Evolutionary conservation across 1,139 yeast genomes (phyloP).

Genomic region (Suhomyces panamericanus): DNA sequence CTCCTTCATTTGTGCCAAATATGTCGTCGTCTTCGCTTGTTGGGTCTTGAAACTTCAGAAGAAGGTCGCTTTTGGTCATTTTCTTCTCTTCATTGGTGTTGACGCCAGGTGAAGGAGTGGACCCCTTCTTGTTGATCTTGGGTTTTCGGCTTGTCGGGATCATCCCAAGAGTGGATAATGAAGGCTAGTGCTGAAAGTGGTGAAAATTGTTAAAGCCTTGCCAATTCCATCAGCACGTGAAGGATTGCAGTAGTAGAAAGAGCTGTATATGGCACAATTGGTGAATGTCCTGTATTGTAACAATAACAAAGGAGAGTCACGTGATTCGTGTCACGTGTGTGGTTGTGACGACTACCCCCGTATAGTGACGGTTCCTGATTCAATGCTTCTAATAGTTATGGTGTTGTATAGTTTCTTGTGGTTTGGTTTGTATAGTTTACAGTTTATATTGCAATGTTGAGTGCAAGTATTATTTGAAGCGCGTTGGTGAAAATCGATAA

Average conservation of each 20-base stretch:
- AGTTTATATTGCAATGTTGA: too few species aligned
- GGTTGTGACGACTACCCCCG: neutral
- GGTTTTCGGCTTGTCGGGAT: constrained; percentile 15
- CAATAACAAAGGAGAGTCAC: neutral
- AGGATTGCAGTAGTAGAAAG: neutral
- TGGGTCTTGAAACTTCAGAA: constrained; percentile 18
- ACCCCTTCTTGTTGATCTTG: constrained; percentile 12
- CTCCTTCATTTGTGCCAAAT: constrained; percentile 28
- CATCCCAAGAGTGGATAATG: constrained; percentile 5
- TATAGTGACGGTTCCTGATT: neutral
- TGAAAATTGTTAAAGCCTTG: constrained; percentile 17
- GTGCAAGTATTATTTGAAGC: too few species aligned
- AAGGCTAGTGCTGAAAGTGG: constrained; percentile 21
- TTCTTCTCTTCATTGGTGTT: constrained; percentile 6
- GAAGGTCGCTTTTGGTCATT: constrained; percentile 14
- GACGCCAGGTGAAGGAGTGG: constrained; percentile 18
- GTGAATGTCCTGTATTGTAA: constrained; percentile 5
- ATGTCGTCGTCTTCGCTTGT: constrained; percentile 30
- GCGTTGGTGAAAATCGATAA: too few species aligned
- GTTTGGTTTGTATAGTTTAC: too few species aligned
- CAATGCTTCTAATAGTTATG: neutral
- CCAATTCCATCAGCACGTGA: neutral
- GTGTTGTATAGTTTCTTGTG: too few species aligned
- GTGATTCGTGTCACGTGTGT: neutral
- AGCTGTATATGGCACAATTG: neutral